Evolutionary conservation across 2,329 filamentous ascomycete species (phyloP).

Genomic region (Ophiosphaerella herpotricha): DNA sequence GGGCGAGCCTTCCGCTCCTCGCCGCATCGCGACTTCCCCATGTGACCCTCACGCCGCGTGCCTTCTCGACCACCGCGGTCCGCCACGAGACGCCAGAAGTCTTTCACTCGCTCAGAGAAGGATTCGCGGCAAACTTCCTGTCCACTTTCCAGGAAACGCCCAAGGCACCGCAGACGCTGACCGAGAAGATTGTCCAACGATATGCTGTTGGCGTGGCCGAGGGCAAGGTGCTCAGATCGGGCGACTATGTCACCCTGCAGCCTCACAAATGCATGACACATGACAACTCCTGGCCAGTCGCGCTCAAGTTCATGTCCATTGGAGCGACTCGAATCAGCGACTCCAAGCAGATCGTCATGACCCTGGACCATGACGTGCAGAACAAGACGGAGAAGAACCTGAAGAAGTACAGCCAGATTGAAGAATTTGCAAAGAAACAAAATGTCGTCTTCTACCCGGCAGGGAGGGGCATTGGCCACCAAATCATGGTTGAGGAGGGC

Average conservation of each 20-base stretch:
- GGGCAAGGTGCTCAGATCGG: slow-evolving; percentile 75
- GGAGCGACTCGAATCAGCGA: slow-evolving; percentile 76
- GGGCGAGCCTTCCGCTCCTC: slow-evolving; percentile 32
- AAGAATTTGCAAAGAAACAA: slow-evolving; percentile 79
- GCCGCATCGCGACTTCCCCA: slow-evolving; percentile 29
- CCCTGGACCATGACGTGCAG: slow-evolving; percentile 86
- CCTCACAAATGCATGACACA: slow-evolving; percentile 83
- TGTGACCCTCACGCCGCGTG: slow-evolving; percentile 26
- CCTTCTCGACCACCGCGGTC: slow-evolving; percentile 30
- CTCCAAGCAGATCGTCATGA: slow-evolving; percentile 76
- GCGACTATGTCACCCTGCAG: slow-evolving; percentile 81
- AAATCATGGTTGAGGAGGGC: slow-evolving; percentile 87
- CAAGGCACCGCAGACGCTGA: slow-evolving; percentile 73
- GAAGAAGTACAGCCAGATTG: slow-evolving; percentile 80
- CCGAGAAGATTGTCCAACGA: slow-evolving; percentile 88
- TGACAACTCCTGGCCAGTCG: slow-evolving; percentile 79
- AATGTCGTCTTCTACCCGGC: slow-evolving; percentile 78
- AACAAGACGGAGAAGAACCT: slow-evolving; percentile 79
- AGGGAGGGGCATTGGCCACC: slow-evolving; percentile 83
- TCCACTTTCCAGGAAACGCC: slow-evolving; percentile 64
- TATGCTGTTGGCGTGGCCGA: slow-evolving; percentile 76
- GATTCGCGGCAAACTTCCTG: slow-evolving; percentile 68
- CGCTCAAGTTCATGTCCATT: slow-evolving; percentile 80
- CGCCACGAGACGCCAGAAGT: slow-evolving; percentile 37
- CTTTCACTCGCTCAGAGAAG: slow-evolving; percentile 68